These are phyloP conservation scores for Skeletonema marinoi DNA, from an alignment of 108 stramenopile species.

Conservation along the genomic window DNA sequence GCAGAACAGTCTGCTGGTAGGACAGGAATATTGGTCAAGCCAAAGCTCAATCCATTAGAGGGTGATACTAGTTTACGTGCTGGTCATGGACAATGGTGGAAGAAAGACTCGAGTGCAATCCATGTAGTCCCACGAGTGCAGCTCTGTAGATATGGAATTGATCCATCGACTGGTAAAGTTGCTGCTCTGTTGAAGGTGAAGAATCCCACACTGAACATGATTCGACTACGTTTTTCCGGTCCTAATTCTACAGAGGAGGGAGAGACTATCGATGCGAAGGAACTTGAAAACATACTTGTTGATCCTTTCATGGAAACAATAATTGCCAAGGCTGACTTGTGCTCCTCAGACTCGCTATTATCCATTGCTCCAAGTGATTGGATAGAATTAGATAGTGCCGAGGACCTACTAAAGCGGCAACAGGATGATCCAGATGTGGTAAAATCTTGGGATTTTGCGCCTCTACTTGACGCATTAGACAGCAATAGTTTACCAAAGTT, in stretches of 20 bases:
- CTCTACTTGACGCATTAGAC: conserved; percentile 23
- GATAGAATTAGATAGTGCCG: conserved; percentile 57
- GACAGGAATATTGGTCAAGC: conserved; percentile 88
- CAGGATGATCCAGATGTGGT: conserved; percentile 61
- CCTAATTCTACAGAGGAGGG: neutral
- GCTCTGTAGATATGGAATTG: conserved; percentile 39
- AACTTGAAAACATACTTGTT: conserved; percentile 56
- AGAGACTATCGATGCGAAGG: conserved; percentile 11
- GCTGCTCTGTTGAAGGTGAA: conserved; percentile 68
- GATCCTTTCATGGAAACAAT: conserved; percentile 50
- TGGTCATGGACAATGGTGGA: conserved; percentile 84
- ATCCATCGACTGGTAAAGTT: conserved; percentile 14
- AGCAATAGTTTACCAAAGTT: conserved; percentile 24
- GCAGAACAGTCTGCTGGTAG: conserved; percentile 74
- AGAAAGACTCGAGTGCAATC: conserved; percentile 82
- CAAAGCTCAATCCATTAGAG: conserved; percentile 89
- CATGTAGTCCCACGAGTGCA: conserved; percentile 71
- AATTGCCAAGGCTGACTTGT: conserved; percentile 30
- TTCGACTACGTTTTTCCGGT: conserved; percentile 59
- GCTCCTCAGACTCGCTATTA: conserved; percentile 18
- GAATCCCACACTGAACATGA: conserved; percentile 76
- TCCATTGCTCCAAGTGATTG: conserved; percentile 39
- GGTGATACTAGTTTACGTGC: conserved; percentile 82
- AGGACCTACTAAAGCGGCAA: conserved; percentile 66
- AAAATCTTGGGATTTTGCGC: conserved; percentile 51